A percentile compares a stretch with the other conserved stretches of the same genome.
phyloP scores from a whole-genome alignment of 1,284 basidiomycete species.

The Ganoderma meredithae region DNA sequence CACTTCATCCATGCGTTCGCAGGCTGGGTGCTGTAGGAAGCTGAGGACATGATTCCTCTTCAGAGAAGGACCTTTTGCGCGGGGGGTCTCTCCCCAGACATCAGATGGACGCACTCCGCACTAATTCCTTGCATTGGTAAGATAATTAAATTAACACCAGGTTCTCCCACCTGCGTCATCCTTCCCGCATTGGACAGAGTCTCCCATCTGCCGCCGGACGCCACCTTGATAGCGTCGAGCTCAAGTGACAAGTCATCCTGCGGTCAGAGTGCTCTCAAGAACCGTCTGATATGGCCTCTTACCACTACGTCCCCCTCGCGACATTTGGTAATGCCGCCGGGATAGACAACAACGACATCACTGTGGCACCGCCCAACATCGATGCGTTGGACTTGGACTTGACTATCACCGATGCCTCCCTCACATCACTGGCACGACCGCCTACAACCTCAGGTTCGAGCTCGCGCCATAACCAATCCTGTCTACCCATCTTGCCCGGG shows the following conservation, averaged over 20 bases:
- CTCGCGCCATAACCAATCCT: background rate
- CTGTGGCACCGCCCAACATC: background rate
- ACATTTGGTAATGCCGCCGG: background rate
- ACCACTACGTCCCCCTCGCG: conserved; percentile 3
- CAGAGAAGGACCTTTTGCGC: background rate
- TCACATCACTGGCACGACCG: background rate
- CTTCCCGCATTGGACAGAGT: background rate
- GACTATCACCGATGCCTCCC: background rate
- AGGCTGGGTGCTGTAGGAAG: background rate
- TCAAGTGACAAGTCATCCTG: background rate
- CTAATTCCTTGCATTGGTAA: background rate
- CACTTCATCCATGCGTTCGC: background rate
- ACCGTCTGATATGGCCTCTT: background rate
- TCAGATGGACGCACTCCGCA: background rate
- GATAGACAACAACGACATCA: background rate
- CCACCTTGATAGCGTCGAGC: background rate
- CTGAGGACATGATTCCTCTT: background rate
- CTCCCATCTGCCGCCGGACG: background rate
- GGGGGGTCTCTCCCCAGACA: background rate
- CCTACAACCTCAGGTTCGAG: background rate
- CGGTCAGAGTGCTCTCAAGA: background rate
- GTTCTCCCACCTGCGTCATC: background rate
- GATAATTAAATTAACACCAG: background rate
- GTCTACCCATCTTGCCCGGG: background rate
- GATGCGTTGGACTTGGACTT: background rate